Base-by-base conservation (phyloP, 1,284 basidiomycete genomes). In the Malassezia vespertilionis region DNA sequence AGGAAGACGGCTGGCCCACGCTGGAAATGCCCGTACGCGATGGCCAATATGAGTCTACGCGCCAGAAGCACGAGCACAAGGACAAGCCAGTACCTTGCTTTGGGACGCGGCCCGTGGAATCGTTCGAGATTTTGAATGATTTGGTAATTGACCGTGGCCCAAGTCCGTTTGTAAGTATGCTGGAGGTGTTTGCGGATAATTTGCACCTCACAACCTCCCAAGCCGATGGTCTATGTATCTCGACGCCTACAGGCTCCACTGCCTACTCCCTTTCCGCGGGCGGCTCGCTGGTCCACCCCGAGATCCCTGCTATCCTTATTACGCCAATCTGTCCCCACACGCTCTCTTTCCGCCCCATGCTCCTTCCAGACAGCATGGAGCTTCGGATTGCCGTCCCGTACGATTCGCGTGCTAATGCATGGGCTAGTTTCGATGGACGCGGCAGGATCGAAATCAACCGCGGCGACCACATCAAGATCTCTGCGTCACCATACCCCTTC, bases 141-240 rank as follows among this genome's bases (percentile, higher is more conserved):
- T 76, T 99, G 23, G 93, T 97, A 14, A 90, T 99, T 26, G 93
- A 99, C 71, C 80, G 93, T 44, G 93, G 93, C 9, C 93, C 93
- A 18, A 95, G 88, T 71, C 93, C 93, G 4, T 99, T 90, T 72
- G 90, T 99, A 68, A 90, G 86, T 63, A 76, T 90, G 63, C 75
- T 99, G 49, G 93, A 99, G 73, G 77, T 99, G 12, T 99, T 97
- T 64, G 91, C 91, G 52, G 93, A 99, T 65, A 91, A 99, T 61
- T 87, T 96, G 71, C 93, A 97, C 74, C 82, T 99, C 78, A 99
- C 93, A 0, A 99, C 93, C 0, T 93, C 96, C 1, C 93, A 97
- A 74, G 93, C 91, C 0, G 93, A 99, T 67, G 93, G 93, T 2
- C 75, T 99, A 21, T 90, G 86, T 24, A 84, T 97, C 12, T 85